Evolutionary conservation across 768 basidiomycete genomes (phyloP).

Genomic region (Boletus reticulatus): DNA sequence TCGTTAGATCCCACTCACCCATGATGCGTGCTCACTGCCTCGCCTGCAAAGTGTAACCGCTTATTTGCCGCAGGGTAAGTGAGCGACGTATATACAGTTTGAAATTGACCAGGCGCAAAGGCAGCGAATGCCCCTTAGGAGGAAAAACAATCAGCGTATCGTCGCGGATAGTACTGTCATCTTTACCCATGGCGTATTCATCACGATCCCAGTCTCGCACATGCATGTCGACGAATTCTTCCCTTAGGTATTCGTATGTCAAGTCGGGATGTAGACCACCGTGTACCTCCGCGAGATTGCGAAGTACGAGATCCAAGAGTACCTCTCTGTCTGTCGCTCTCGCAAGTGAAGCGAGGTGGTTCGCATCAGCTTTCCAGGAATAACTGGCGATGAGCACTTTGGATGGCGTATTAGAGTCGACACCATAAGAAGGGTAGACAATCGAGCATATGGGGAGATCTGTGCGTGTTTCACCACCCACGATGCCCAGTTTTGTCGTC

Average conservation of each 20-base stretch:
- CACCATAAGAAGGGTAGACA: conserved; percentile 10
- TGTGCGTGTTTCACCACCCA: conserved; percentile 9
- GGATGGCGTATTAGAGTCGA: conserved; percentile 3
- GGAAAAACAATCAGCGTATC: background rate
- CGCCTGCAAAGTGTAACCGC: conserved; percentile 10
- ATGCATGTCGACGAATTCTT: conserved; percentile 12
- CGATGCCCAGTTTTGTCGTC: conserved; percentile 7
- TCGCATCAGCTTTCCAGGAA: background rate
- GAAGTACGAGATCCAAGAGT: conserved; percentile 3
- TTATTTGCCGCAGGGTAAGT: conserved; percentile 25
- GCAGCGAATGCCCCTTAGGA: conserved; percentile 35
- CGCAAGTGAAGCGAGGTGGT: background rate
- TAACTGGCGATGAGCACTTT: conserved; percentile 11
- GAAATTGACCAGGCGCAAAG: conserved; percentile 40
- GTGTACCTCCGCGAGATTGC: conserved; percentile 7
- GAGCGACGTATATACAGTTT: conserved; percentile 29
- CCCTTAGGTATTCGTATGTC: conserved; percentile 1
- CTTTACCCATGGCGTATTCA: conserved; percentile 33
- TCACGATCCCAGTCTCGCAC: conserved; percentile 35
- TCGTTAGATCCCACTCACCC: conserved; percentile 23
- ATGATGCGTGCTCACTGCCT: conserved; percentile 34
- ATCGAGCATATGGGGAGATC: conserved; percentile 7
- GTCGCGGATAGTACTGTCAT: background rate
- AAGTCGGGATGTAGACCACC: background rate
- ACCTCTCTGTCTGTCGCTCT: background rate